Base-by-base conservation (phyloP, 2,329 filamentous ascomycete genomes). In the Periconia sp. region DNA sequence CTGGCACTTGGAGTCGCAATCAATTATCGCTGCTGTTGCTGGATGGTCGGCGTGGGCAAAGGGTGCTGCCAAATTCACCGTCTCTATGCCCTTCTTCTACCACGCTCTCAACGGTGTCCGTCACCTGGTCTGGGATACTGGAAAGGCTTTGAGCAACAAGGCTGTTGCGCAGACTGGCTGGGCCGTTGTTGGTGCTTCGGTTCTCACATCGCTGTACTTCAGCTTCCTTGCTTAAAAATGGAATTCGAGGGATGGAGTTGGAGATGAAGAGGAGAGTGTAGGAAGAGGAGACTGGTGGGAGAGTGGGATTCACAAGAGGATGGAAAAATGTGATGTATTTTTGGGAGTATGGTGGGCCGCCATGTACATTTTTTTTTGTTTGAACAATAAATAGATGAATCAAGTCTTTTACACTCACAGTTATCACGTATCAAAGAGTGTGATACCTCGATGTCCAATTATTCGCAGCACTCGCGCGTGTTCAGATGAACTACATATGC, bases 71-170 rank as follows among this genome's bases (percentile, higher is more conserved):
- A 91, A 90, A 77, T 73, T 80, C 41, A 68, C 76, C 31, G 63
- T 87, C 41, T 85, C 85, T 15, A 74, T 85, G 59, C 86, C 86
- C 3, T 89, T 91, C 72, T 84, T 84, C 47, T 90, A 83, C 75
- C 88, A 91, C 74, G 75, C 70, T 56, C 77, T 87, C 65, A 90
- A 89, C 69, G 88, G 87, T n/a, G 35, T 90, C 18, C 82, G 88
- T 69, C 87, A 90, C 82, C 78, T 91, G 79, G 68, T 80, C 15
- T 90, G 88, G 88, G 88, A 91, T 78, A 74, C 82, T 40, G 86
- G 85, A 48, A 77, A 77, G 63, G 78, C 80, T 47, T 81, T 90
- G 56, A 81, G 77, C 65, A 90, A 90, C 70, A 77, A 82, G 74
- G 77, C 82, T 66, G 86, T 90, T 55, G 83, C 85, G 62, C 78